Evolutionary conservation across 768 basidiomycete species (phyloP), one percentile per base, ranked within the genome.

Genomic region (Lactarius sanguifluus): DNA sequence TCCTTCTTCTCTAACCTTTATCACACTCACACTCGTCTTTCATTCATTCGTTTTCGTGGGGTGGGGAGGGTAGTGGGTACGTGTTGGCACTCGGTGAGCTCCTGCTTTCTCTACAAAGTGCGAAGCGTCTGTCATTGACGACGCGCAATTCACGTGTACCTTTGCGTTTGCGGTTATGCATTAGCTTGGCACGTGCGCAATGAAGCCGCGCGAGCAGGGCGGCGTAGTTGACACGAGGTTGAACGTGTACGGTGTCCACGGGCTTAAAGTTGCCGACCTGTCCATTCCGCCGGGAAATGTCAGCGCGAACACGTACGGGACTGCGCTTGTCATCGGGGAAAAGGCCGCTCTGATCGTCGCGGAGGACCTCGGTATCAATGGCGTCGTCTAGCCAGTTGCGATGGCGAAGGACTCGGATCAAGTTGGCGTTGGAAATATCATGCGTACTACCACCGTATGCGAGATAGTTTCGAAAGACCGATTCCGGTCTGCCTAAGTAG

Each of bases 111-210:
- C 12, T 10, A 54, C n/a, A n/a, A 10, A 55, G n/a, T n/a, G 45
- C n/a, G 45, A 3, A 5, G 45, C 10, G 45, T 12, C 45, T n/a
- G 45, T n/a, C 20, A 9, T 62, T n/a, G 38, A 25, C 28, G 16
- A 43, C 34, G 25, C 10, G 13, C 34, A 52, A 15, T 6, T 54
- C 25, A 40, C 38, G 5, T 40, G 13, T 1, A 15, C 13, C 0
- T 40, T 40, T 40, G 38, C 15, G 5, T 38, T 38, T 38, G 38
- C 38, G 38, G 13, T 38, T 40, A 16, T 40, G 13, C 4, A 40
- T 16, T 40, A 61, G 85, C 77, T 86, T 20, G 86, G 86, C 52
- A 88, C 86, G 0, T 87, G 86, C 65, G 82, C 85, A 0, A 88
- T 89, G 86, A 87, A 86, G 71, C 80, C 85, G 2, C 79, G 81